phyloP scores from a whole-genome alignment of 2,329 filamentous ascomycete species.

The Verticillium nonalfalfae region DNA sequence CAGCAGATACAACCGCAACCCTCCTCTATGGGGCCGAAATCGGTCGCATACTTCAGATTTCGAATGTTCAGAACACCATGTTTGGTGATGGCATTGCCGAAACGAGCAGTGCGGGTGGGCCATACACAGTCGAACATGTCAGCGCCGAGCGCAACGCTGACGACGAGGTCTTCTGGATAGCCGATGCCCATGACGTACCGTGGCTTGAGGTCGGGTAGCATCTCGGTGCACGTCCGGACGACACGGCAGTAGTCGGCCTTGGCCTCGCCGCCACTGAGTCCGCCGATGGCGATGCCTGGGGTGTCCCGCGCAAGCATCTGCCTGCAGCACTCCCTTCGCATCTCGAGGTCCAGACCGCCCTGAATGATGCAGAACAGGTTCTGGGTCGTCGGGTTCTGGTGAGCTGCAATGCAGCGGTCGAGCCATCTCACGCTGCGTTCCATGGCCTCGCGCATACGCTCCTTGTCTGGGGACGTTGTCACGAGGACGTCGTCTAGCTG shows the following conservation, averaged over 20 bases:
- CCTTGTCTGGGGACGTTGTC: constrained; percentile 85
- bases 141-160: constrained; percentile 87
- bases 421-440: constrained; percentile 91
- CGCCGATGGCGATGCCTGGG: constrained; percentile 93
- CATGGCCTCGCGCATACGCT: constrained; percentile 91
- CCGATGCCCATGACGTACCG: constrained; percentile 99
- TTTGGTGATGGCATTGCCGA: constrained; percentile 87
- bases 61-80: constrained; percentile 79
- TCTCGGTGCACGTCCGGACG: constrained; percentile 74
- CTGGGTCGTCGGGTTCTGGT: constrained; percentile 74
- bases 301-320: constrained; percentile 90
- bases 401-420: constrained; percentile 87
- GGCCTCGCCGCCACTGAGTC: constrained; percentile 88
- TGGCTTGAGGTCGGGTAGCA: constrained; percentile 88
- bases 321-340: constrained; percentile 75
- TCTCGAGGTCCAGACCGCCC: constrained; percentile 81
- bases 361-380: constrained; percentile 99
- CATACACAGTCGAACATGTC: constrained; percentile 99
- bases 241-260: constrained; percentile 91
- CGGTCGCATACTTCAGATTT: constrained; percentile 65
- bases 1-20: constrained; percentile 80
- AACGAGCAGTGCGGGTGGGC: constrained; percentile 92
- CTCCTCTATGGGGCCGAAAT: constrained; percentile 79
- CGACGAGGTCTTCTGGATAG: constrained; percentile 91
- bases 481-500: constrained; percentile 97